Evolutionary conservation across 2,329 filamentous ascomycete genomes (phyloP).

Genomic region (Colletotrichum orchidophilum): DNA sequence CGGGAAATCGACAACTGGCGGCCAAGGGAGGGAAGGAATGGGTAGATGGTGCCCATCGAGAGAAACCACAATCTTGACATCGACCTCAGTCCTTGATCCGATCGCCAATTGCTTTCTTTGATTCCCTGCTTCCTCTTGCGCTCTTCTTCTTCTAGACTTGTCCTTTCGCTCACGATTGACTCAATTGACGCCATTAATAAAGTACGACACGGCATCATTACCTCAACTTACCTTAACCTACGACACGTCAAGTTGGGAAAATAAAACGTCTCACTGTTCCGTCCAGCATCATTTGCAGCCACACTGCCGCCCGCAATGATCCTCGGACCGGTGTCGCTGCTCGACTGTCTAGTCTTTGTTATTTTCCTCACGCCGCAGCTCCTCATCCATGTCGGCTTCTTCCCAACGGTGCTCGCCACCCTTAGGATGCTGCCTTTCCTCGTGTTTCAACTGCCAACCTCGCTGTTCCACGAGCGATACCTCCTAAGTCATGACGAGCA

Average conservation of each 20-base stretch:
- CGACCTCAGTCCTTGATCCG: not conserved
- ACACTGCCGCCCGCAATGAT: conserved; percentile 65
- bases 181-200: not conserved
- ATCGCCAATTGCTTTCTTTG: not conserved
- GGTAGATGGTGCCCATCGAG: not conserved
- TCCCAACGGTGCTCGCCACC: conserved; percentile 65
- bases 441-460: conserved; percentile 65
- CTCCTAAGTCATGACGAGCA: conserved; percentile 51
- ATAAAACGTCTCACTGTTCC: not conserved
- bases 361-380: conserved; percentile 77
- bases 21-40: conserved; percentile 20
- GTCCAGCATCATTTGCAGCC: not conserved
- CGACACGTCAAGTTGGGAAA: not conserved
- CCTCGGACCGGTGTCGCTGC: conserved; percentile 75
- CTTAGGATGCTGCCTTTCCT: conserved; percentile 75
- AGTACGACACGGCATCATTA: not conserved
- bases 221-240: not conserved
- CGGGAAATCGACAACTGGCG: not conserved
- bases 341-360: conserved; percentile 80
- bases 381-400: conserved; percentile 71
- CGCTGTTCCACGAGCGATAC: conserved; percentile 67
- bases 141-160: not conserved
- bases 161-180: not conserved
- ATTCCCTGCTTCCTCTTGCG: not conserved
- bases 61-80: not conserved